Evolutionary conservation across 2,329 filamentous ascomycete genomes (phyloP).

Genomic region (Xenoacremonium recifei): DNA sequence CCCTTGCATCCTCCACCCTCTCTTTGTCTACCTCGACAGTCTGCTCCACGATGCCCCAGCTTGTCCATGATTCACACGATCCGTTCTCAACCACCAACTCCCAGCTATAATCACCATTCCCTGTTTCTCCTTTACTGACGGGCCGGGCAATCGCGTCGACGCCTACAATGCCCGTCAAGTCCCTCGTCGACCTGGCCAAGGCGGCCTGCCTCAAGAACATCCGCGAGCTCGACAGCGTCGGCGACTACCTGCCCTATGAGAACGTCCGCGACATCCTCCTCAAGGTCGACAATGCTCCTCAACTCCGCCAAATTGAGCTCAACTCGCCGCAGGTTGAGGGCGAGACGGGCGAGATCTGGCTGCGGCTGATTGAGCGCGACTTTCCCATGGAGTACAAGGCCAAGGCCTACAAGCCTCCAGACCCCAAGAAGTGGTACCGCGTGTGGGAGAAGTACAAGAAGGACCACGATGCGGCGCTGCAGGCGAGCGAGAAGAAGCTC

Average conservation of each 20-base stretch:
- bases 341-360: slow-evolving; percentile 72
- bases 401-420: slow-evolving; percentile 62
- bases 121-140: too few relatives aligned
- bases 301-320: slow-evolving; percentile 72
- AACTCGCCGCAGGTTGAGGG: slow-evolving; percentile 75
- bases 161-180: slow-evolving; percentile 42
- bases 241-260: slow-evolving; percentile 66
- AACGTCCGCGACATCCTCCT: slow-evolving; percentile 64
- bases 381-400: slow-evolving; percentile 63
- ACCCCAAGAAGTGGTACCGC: slow-evolving; percentile 72
- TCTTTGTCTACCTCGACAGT: too few relatives aligned
- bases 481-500: slow-evolving; percentile 59
- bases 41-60: too few relatives aligned
- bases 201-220: slow-evolving; percentile 53
- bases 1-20: too few relatives aligned
- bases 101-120: too few relatives aligned
- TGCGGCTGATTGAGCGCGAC: slow-evolving; percentile 73
- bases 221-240: slow-evolving; percentile 64
- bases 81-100: too few relatives aligned
- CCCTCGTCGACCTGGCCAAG: slow-evolving; percentile 51
- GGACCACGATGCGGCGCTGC: slow-evolving; percentile 56
- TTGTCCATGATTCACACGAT: too few relatives aligned
- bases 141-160: too few relatives aligned
- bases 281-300: slow-evolving; percentile 68
- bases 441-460: slow-evolving; percentile 70